Conservation (phyloP, 1,284 basidiomycete species). For the Exsudoporus floridanus region DNA sequence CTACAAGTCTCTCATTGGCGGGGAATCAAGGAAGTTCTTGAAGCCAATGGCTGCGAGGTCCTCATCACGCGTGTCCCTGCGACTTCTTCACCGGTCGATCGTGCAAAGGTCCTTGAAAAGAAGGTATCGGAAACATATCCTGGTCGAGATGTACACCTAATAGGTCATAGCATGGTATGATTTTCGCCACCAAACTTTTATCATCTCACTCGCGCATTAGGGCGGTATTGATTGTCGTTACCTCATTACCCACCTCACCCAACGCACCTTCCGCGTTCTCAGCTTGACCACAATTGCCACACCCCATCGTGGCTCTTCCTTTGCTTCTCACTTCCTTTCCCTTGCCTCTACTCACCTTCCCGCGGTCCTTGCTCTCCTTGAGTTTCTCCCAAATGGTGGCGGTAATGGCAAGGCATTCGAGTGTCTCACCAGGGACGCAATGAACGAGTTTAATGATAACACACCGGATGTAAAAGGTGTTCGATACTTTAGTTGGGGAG, state of each 20-base stretch:
- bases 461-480: conserved; percentile 78
- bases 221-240: conserved; percentile 93
- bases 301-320: conserved; percentile 90
- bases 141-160: conserved; percentile 82
- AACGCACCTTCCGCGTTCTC: conserved; percentile 67
- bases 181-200: neutral
- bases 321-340: conserved; percentile 89
- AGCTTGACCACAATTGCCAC: conserved; percentile 92
- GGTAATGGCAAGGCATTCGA: conserved; percentile 92
- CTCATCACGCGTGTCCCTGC: conserved; percentile 91
- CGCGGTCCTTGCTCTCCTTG: conserved; percentile 65
- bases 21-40: conserved; percentile 88
- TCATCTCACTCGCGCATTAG: conserved; percentile 40
- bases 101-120: conserved; percentile 84
- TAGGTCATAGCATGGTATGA: conserved; percentile 86
- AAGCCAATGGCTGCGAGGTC: conserved; percentile 86
- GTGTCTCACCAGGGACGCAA: conserved; percentile 80
- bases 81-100: conserved; percentile 80
- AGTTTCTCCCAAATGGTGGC: conserved; percentile 75
- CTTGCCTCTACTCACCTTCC: conserved; percentile 72
- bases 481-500: conserved; percentile 92
- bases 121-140: conserved; percentile 78
- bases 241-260: conserved; percentile 69
- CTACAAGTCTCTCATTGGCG: conserved; percentile 92
- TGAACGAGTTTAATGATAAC: conserved; percentile 85